Evolutionary conservation across 176 grass and related monocot species (phyloP), one percentile per base, ranked within the genome.

Genomic region (Tillandsia fasciculata): DNA sequence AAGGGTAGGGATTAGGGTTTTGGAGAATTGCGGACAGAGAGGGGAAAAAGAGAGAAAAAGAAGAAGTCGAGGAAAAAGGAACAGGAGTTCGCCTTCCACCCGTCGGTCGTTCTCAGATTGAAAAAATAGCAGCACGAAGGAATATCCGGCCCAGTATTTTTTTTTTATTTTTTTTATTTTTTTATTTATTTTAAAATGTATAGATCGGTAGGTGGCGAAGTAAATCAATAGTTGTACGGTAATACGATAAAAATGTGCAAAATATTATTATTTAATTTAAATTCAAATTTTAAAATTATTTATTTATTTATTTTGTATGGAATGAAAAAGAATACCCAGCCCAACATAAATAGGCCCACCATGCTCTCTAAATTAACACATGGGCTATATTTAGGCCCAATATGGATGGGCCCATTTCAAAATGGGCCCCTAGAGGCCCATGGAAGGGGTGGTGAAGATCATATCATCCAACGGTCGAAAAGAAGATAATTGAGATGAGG

Each of bases 21-120:
- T 23, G 56, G 56, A 18, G 15, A 61, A 23, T 23, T 22, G 17
- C 7, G 6, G n/a, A 61, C 15, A n/a, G 22, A 61, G 56, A 61
- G 5, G 9, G 12, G 1, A 13, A 33, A 49, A 15, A 59, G 56
- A 59, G 14, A 12, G 12, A 2, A 20, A 33, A 23, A 20, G 48
- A 27, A 56, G n/a, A 24, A 11, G 50, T 20, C 7, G 65, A 68
- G 65, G 33, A 49, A 51, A 49, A 47, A 50, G 13, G 53, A 58
- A 52, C 42, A 0, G 28, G 33, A 12, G 33, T 23, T 14, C 11
- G 15, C 5, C 50, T 23, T 26, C 63, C 74, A 74, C 70, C 51
- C 33, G 78, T 73, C 70, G 69, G 56, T 67, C 58, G 51, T 77
- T 61, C 56, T 61, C 14, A 9, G 56, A 23, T 15, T 61, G 56